Conservation (phyloP, 2,329 filamentous ascomycete species). For the Fusarium annulatum region DNA sequence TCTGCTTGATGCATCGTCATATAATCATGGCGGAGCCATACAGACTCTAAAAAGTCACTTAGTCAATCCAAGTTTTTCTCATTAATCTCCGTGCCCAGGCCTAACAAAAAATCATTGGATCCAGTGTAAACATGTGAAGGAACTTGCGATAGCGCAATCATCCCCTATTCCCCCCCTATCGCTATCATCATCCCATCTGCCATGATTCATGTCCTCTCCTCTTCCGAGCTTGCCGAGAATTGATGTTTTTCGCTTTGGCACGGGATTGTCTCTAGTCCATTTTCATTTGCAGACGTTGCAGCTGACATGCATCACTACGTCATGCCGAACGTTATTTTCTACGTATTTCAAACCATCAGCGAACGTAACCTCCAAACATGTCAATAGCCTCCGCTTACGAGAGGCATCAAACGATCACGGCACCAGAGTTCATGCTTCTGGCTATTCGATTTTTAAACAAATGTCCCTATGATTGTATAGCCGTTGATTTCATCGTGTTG, state of each 20-base stretch:
- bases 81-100: background rate
- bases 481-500: background rate
- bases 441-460: background rate
- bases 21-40: background rate
- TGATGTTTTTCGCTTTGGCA: slow-evolving; percentile 14
- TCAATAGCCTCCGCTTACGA: background rate
- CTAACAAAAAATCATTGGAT: background rate
- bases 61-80: background rate
- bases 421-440: background rate
- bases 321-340: slow-evolving; percentile 18
- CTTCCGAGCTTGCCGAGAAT: slow-evolving; percentile 24
- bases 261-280: background rate
- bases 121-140: background rate
- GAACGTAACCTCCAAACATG: background rate
- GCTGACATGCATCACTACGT: slow-evolving; percentile 25
- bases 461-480: background rate
- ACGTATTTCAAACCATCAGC: background rate
- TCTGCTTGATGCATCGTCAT: background rate
- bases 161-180: background rate
- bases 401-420: background rate
- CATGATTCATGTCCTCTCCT: background rate
- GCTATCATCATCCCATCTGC: background rate
- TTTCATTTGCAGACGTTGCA: background rate
- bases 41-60: background rate
- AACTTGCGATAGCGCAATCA: background rate